These are phyloP conservation scores for Glycine latifolia DNA, from an alignment of 306 rosid genomes.

Conservation along the genomic window DNA sequence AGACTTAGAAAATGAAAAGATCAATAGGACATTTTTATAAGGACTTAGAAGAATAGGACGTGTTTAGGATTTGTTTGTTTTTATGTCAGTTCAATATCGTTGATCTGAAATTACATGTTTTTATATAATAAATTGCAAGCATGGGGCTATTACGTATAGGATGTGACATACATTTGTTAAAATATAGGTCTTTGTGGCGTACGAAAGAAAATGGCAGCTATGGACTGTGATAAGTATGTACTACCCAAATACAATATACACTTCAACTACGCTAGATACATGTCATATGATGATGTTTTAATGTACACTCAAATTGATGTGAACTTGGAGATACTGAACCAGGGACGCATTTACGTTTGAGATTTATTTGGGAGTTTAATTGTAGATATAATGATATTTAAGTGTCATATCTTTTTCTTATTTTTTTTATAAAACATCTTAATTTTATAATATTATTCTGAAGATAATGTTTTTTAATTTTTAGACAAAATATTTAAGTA, in stretches of 20 bases:
- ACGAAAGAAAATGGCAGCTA: not conserved
- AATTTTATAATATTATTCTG: too few relatives aligned
- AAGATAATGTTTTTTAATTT: too few relatives aligned
- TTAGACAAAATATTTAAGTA: too few relatives aligned
- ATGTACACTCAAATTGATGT: too few relatives aligned
- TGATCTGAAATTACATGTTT: not conserved
- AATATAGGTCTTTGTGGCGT: not conserved
- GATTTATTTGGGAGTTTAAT: too few relatives aligned
- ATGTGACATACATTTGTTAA: slow-evolving; percentile 5
- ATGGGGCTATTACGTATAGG: not conserved
- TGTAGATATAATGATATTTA: too few relatives aligned
- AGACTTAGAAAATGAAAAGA: not conserved
- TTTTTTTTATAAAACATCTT: too few relatives aligned
- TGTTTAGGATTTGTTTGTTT: not conserved
- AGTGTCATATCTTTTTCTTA: too few relatives aligned
- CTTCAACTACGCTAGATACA: not conserved
- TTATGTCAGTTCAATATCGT: not conserved
- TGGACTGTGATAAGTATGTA: not conserved
- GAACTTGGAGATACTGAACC: too few relatives aligned
- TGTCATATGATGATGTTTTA: too few relatives aligned
- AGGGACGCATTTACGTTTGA: not conserved
- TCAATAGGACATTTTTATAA: not conserved
- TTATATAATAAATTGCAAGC: not conserved
- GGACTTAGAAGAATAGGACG: not conserved
- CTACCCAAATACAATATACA: slow-evolving; percentile 16